These are phyloP conservation scores for Yarrowia sp. DNA, from an alignment of 805 yeast species.

Conservation along the genomic window DNA sequence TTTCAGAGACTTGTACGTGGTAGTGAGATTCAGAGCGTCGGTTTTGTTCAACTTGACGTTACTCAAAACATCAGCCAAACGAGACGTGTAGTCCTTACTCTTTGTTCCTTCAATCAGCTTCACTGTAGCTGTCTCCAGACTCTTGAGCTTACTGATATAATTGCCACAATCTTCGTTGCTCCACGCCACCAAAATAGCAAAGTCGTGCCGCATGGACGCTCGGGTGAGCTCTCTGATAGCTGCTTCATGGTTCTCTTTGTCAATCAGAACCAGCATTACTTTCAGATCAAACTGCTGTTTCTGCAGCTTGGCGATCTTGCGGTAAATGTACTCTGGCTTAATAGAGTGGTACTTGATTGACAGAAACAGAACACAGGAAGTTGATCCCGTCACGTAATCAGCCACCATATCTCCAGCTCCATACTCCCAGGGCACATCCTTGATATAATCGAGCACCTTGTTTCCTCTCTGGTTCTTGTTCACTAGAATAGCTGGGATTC, in stretches of 20 bases:
- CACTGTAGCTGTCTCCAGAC: constrained; percentile 35
- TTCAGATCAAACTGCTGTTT: constrained; percentile 28
- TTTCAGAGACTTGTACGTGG: constrained; percentile 36
- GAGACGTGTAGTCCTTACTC: constrained; percentile 35
- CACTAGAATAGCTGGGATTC: constrained; percentile 17
- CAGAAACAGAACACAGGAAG: constrained; percentile 39
- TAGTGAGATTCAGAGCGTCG: constrained; percentile 37
- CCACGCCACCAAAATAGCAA: constrained; percentile 41
- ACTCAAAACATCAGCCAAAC: constrained; percentile 37
- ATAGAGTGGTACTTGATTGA: constrained; percentile 38
- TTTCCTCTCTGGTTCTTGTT: constrained; percentile 34
- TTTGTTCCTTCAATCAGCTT: constrained; percentile 35
- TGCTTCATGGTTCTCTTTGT: constrained; percentile 41
- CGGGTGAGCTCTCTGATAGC: constrained; percentile 39
- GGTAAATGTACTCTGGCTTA: constrained; percentile 43
- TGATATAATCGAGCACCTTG: constrained; percentile 33
- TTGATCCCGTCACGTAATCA: constrained; percentile 38
- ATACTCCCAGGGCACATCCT: constrained; percentile 30
- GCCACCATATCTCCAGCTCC: constrained; percentile 34
- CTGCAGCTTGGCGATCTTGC: constrained; percentile 39
- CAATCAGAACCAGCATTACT: constrained; percentile 39
- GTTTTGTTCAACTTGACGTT: constrained; percentile 39
- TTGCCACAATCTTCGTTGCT: constrained; percentile 40
- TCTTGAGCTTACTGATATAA: constrained; percentile 37
- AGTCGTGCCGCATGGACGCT: constrained; percentile 36